Percentiles rank a stretch among this genome's conserved stretches.
Conservation (phyloP, 441 rosid genomes). For the Gossypium schwendimanii region DNA sequence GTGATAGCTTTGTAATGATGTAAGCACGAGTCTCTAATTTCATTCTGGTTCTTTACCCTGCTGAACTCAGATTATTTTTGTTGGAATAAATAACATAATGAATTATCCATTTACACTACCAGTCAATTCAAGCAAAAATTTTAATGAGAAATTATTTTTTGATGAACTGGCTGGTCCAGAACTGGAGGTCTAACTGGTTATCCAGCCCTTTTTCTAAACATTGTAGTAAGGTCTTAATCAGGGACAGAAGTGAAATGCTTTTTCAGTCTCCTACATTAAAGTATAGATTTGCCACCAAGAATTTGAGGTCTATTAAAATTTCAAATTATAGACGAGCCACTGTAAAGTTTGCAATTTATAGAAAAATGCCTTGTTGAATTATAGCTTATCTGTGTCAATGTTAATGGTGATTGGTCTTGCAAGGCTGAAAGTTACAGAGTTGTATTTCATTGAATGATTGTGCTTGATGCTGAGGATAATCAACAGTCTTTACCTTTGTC, state of each 20-base stretch:
- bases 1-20: conserved; percentile 44
- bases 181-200: neutral
- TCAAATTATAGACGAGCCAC: neutral
- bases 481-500: neutral
- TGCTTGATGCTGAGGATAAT: neutral
- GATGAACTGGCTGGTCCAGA: neutral
- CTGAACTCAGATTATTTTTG: neutral
- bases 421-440: neutral
- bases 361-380: neutral
- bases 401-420: neutral
- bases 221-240: neutral
- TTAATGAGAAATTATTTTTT: neutral
- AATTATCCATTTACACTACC: neutral
- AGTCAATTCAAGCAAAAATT: neutral
- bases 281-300: neutral
- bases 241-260: neutral
- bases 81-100: neutral
- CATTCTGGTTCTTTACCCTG: neutral
- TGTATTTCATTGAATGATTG: neutral
- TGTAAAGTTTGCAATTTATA: neutral
- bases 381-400: neutral
- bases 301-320: neutral
- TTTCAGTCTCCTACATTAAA: neutral
- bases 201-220: neutral
- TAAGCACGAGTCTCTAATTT: conserved; percentile 26